These are phyloP conservation scores for Periconia sp. DNA, from an alignment of 2,329 filamentous ascomycete genomes.

Conservation along the genomic window DNA sequence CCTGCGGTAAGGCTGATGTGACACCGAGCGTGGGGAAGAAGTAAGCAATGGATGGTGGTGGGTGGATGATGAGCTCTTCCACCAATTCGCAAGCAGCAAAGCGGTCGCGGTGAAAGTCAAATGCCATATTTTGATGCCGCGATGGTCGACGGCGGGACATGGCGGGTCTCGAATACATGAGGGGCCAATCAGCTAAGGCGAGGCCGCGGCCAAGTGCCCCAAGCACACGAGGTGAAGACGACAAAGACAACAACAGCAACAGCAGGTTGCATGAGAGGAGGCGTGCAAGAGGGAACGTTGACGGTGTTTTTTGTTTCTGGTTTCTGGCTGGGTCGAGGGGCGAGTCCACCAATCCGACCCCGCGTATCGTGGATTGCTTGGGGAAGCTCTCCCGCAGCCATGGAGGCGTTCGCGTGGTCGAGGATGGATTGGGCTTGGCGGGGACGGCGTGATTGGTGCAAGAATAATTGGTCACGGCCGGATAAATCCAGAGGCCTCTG, in stretches of 20 bases:
- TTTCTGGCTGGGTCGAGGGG: too few species aligned
- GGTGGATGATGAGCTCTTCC: background rate
- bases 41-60: too few species aligned
- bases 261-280: background rate
- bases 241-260: background rate
- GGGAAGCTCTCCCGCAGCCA: too few species aligned
- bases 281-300: background rate
- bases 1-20: background rate
- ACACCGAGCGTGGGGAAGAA: background rate
- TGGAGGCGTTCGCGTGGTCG: background rate
- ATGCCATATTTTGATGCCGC: background rate
- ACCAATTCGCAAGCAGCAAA: constrained; percentile 1
- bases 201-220: background rate
- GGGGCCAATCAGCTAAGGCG: background rate
- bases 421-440: constrained; percentile 10
- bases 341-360: constrained; percentile 23
- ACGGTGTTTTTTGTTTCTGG: too few species aligned
- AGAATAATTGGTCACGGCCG: constrained; percentile 14
- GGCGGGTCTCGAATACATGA: background rate
- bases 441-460: constrained; percentile 18
- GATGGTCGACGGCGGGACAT: background rate
- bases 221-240: background rate
- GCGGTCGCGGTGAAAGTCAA: background rate
- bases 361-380: background rate
- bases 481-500: constrained; percentile 15